These are phyloP conservation scores for Apiospora pterosperma DNA, from an alignment of 2,329 filamentous ascomycete genomes.

Conservation along the genomic window DNA sequence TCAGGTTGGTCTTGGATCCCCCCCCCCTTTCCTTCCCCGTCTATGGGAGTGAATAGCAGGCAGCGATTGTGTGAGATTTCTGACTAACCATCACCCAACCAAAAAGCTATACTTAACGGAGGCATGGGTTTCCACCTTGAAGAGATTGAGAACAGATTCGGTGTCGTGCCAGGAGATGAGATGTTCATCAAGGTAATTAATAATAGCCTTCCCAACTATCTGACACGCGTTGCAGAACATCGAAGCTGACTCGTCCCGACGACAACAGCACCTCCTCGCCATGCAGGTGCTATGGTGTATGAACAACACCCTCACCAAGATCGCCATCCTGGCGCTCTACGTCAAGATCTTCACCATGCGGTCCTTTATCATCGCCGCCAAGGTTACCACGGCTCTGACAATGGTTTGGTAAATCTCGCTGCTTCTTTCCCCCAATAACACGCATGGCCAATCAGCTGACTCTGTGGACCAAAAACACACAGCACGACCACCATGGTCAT, in stretches of 20 bases:
- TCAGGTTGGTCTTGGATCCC: neutral
- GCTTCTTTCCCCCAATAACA: neutral
- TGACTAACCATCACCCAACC: no score
- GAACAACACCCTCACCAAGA: slow-evolving; percentile 2
- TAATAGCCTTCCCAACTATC: neutral
- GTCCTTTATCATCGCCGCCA: neutral
- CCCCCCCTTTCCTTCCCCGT: no score
- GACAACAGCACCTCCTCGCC: neutral
- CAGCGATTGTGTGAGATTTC: no score
- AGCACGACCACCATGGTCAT: neutral
- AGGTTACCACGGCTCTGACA: neutral
- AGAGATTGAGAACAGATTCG: neutral
- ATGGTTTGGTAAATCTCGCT: neutral
- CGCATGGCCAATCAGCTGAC: neutral
- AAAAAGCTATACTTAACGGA: no score
- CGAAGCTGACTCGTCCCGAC: neutral
- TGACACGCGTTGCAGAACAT: neutral
- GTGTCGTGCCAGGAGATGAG: neutral
- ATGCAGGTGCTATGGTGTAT: slow-evolving; percentile 3
- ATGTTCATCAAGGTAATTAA: neutral
- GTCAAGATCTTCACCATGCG: slow-evolving; percentile 6
- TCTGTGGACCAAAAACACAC: neutral
- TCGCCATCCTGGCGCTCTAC: slow-evolving; percentile 2
- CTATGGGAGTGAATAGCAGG: no score
- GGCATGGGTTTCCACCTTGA: neutral